Evolutionary conservation across 2,329 filamentous ascomycete genomes (phyloP), one percentile per base, ranked within the genome.

Genomic region (Keithomyces neogunnii): DNA sequence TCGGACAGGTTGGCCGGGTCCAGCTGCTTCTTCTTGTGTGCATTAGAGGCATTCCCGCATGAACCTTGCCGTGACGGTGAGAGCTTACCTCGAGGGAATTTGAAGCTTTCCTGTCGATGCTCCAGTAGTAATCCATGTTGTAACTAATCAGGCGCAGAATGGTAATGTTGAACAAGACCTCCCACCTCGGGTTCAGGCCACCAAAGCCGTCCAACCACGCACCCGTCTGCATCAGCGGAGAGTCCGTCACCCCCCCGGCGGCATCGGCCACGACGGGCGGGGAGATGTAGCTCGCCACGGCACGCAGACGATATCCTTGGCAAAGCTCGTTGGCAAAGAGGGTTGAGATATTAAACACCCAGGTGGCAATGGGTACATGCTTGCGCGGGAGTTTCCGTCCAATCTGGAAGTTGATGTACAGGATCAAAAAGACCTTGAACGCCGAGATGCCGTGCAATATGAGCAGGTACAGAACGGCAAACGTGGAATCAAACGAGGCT

Each of bases 91-190:
- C 92, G 42, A 96, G 68, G 7, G 86, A 77, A 61, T 82, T 91
- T 31, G 78, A 73, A 54, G 69, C 70, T 39, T 78, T 72, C 53
- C 81, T 76, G 56, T 87, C 82, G 3, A 87, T 68, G 60, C 88
- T 93, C 92, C 93, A 99, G 66, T 95, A 92, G 66, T 95, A 91
- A 69, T 99, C 93, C 64, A 99, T 69, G 66, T 97, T 97, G 77
- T 96, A 99, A 66, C 92, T 96, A 61, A 99, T 90, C 46, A 97
- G 75, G 4, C 93, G 85, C 51, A 99, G 73, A 30, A 97, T 85
- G 3, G 92, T 96, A 55, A 99, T 82, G 63, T 99, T 99, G 77
- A 99, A 99, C 4, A 96, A 77, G n/a, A 99, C 84, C 66, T 97
- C 89, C 93, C 93, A 99, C 53, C 92, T 81, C 0, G 85, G 76